phyloP scores from a whole-genome alignment of 495 filamentous ascomycete genomes.

The Cercophora scortea region DNA sequence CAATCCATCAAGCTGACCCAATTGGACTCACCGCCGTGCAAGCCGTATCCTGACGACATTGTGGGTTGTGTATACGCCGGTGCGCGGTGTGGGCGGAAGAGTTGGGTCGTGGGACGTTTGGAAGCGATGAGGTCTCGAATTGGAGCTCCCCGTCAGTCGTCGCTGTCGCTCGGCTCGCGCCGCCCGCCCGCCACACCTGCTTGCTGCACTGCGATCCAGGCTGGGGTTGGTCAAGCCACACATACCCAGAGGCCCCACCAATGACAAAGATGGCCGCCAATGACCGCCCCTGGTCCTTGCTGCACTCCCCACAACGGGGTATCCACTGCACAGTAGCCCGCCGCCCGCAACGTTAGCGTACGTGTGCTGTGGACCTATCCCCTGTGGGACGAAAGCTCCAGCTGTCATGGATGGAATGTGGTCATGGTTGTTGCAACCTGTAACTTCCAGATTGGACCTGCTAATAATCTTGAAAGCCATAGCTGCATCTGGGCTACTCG shows the following conservation, averaged over 20 bases:
- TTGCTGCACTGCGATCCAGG: not conserved
- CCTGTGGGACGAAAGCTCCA: not conserved
- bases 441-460: no score
- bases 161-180: not conserved
- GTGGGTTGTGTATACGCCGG: conserved; percentile 24
- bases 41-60: conserved; percentile 80
- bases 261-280: not conserved
- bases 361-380: no score
- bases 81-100: conserved; percentile 11
- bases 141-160: conserved; percentile 7
- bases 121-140: conserved; percentile 7
- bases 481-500: not conserved
- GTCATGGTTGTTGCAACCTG: no score
- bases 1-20: not conserved
- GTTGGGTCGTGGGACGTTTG: conserved; percentile 2
- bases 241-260: not conserved
- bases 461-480: not conserved
- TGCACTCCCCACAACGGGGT: no score
- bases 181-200: not conserved
- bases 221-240: not conserved
- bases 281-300: not conserved
- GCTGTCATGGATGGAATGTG: not conserved
- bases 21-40: conserved; percentile 60
- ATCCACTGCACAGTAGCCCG: not conserved
- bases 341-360: not conserved